Evolutionary conservation across 2,329 filamentous ascomycete species (phyloP), one percentile per base, ranked within the genome.

Genomic region (Cladophialophora immunda): DNA sequence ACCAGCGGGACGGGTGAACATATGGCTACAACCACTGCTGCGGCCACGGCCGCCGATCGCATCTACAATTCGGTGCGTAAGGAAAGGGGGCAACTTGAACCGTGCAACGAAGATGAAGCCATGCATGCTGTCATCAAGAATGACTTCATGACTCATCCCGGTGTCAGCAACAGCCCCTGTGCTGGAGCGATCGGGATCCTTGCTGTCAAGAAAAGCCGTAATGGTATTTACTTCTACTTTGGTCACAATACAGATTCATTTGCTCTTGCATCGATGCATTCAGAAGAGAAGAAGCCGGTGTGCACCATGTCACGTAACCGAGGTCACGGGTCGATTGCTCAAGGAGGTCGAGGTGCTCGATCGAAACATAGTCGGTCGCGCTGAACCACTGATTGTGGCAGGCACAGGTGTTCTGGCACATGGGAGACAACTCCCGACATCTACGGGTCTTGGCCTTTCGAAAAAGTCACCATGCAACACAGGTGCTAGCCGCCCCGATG

Each of bases 1-100:
- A 96, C 93, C 45, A 97, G 93, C 76, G 95, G 95, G 30, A 99
- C 95, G 2, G 95, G 95, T 56, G 95, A 99, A 80, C 95, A 99
- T 77, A 99, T 99, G 91, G 92, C 93, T 38, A 97, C 94, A 0
- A 96, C 94, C 0, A 90, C 96, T 85, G 94, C 95, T 11, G 94
- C 95, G 6, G 89, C 90, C 66, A 90, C 90, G 63, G 97, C 93
- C 76, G 93, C 94, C 0, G 91, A 94, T 71, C 88, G 95, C 54
- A 84, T 99, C 29, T 97, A 93, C 76, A 87, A 90, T 71, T 87
- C 76, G 84, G 72, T 90, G 84, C 57, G 86, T 84, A 75, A 89
- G 87, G 71, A 85, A 81, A 58, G 85, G 82, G 92, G 92, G 6
- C 78, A 79, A 7, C 87, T 91, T 69, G 82, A 91, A 17, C 79